Evolutionary conservation across 2,329 filamentous ascomycete species (phyloP).

Genomic region (Clarireedia paspali): DNA sequence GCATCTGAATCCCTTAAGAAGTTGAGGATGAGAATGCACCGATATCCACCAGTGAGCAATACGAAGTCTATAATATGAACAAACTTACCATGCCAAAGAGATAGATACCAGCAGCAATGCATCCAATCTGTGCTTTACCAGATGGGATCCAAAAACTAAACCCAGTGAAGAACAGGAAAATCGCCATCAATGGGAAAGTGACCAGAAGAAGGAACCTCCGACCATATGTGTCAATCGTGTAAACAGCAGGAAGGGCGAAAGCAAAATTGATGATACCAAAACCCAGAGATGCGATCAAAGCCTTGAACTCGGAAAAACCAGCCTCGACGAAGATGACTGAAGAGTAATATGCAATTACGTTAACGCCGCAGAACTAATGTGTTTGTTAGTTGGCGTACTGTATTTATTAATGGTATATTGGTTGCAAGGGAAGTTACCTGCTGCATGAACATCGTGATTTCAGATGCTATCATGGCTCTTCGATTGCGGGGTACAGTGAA

Average conservation of each 20-base stretch:
- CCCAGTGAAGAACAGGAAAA: conserved; percentile 54
- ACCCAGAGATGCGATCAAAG: conserved; percentile 6
- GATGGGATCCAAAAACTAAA: conserved; percentile 45
- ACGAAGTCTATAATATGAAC: too few relatives aligned
- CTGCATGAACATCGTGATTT: conserved; percentile 51
- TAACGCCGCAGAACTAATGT: conserved; percentile 31
- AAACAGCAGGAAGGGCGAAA: conserved; percentile 41
- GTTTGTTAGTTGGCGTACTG: background rate
- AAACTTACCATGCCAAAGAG: conserved; percentile 35
- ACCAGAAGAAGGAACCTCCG: conserved; percentile 54
- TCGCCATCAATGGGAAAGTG: conserved; percentile 61
- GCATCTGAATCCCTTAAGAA: too few relatives aligned
- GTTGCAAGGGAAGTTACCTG: conserved; percentile 26
- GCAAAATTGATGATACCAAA: conserved; percentile 42
- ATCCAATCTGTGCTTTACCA: conserved; percentile 38
- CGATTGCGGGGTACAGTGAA: conserved; percentile 55
- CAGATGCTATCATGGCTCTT: conserved; percentile 48
- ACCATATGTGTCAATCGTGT: conserved; percentile 58
- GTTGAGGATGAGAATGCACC: too few relatives aligned
- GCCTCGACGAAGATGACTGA: conserved; percentile 55
- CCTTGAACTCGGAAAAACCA: conserved; percentile 43
- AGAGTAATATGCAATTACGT: conserved; percentile 68
- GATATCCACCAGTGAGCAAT: too few relatives aligned
- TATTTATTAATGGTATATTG: background rate
- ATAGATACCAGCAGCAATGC: conserved; percentile 60